These are phyloP conservation scores for Eucalyptus cladocalyx DNA, from an alignment of 345 rosid genomes.

Conservation along the genomic window DNA sequence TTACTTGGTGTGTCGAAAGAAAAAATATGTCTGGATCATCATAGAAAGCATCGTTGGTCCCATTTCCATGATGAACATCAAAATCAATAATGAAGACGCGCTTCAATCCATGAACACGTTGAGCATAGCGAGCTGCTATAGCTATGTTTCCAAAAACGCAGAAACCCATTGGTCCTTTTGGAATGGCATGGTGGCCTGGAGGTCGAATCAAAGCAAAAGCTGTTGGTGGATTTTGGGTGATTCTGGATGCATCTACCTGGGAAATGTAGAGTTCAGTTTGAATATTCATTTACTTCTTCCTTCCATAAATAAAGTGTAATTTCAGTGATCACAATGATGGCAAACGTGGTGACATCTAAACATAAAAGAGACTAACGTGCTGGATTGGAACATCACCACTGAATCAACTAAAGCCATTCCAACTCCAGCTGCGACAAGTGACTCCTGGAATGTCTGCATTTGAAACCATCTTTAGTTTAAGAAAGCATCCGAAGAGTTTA, in stretches of 20 bases:
- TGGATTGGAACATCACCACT: constrained; percentile 83
- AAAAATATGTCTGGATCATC: constrained; percentile 89
- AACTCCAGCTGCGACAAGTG: constrained; percentile 90
- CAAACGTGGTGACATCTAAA: background rate
- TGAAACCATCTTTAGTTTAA: background rate
- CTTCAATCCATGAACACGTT: constrained; percentile 52
- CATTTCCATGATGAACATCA: constrained; percentile 97
- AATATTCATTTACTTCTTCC: background rate
- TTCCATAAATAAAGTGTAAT: background rate
- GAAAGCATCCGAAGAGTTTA: background rate
- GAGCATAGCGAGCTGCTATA: constrained; percentile 91
- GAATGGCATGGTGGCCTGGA: constrained; percentile 91
- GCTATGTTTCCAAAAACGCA: constrained; percentile 92
- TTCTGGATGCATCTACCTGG: constrained; percentile 68
- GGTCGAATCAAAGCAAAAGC: constrained; percentile 94
- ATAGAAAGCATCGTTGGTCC: constrained; percentile 78
- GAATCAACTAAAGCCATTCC: constrained; percentile 87
- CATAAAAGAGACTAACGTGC: constrained; percentile 31
- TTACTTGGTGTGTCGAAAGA: constrained; percentile 90
- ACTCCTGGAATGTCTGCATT: constrained; percentile 83
- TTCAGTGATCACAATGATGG: background rate
- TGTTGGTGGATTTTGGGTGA: constrained; percentile 39
- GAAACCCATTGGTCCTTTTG: constrained; percentile 97
- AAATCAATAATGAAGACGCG: constrained; percentile 82
- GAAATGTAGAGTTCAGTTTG: background rate